These are phyloP conservation scores for Metrosideros polymorpha DNA, from an alignment of 441 rosid genomes.

Conservation along the genomic window DNA sequence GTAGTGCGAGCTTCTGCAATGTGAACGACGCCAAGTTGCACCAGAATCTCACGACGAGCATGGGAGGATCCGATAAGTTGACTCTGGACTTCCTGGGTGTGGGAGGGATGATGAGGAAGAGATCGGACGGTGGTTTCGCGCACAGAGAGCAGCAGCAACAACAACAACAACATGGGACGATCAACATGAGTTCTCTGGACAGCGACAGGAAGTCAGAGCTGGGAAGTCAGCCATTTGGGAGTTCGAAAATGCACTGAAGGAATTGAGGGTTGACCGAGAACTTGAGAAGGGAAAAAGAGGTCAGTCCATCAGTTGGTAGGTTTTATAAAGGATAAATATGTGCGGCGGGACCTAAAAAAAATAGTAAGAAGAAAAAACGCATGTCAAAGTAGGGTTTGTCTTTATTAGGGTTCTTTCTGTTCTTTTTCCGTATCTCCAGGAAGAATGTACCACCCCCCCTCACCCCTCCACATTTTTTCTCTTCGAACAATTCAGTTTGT, in stretches of 20 bases:
- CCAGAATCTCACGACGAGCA: conserved; percentile 17
- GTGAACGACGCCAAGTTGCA: conserved; percentile 25
- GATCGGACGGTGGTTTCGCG: conserved; percentile 37
- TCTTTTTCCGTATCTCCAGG: neutral
- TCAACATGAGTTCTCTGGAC: conserved; percentile 39
- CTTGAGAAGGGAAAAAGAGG: neutral
- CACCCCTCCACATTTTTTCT: neutral
- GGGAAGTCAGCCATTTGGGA: conserved; percentile 39
- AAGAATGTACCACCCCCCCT: neutral
- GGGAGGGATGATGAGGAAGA: conserved; percentile 52
- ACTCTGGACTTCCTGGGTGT: conserved; percentile 78
- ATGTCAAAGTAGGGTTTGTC: conserved; percentile 15
- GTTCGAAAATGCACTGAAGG: neutral
- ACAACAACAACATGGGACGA: conserved; percentile 25
- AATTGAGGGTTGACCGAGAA: neutral
- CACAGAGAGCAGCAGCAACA: conserved; percentile 29
- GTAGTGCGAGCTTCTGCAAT: neutral
- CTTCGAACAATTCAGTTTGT: neutral
- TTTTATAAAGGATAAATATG: conserved; percentile 27
- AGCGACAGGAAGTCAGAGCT: conserved; percentile 41
- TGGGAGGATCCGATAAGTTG: conserved; percentile 43
- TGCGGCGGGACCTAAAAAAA: conserved; percentile 20
- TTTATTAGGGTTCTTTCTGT: neutral
- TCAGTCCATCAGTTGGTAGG: neutral
- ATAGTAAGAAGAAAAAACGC: neutral